These are phyloP conservation scores for Populus hybrid DNA, from an alignment of 441 rosid genomes.

Conservation along the genomic window DNA sequence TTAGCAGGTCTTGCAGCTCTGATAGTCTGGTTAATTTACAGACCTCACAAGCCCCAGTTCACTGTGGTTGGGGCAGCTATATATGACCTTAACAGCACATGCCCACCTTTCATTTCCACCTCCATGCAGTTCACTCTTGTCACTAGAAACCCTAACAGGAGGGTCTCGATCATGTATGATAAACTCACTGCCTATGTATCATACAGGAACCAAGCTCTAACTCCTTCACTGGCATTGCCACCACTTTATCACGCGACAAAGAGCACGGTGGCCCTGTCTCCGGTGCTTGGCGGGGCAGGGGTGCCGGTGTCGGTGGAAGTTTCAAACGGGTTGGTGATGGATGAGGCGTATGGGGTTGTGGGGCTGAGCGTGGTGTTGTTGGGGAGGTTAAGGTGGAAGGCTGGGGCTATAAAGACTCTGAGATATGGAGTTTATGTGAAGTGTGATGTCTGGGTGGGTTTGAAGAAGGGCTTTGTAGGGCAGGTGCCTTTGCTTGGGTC, in stretches of 20 bases:
- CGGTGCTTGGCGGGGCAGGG: constrained; percentile 50
- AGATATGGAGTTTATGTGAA: constrained; percentile 58
- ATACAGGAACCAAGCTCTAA: constrained; percentile 60
- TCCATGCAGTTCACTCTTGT: constrained; percentile 75
- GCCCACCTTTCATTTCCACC: constrained; percentile 60
- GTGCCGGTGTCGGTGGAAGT: constrained; percentile 63
- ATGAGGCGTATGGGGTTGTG: constrained; percentile 76
- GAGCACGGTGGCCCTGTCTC: constrained; percentile 63
- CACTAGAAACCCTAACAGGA: constrained; percentile 64
- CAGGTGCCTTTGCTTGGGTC: constrained; percentile 73
- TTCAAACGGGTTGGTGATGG: constrained; percentile 58
- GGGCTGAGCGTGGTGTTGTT: constrained; percentile 54
- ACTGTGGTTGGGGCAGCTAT: constrained; percentile 58
- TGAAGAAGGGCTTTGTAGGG: constrained; percentile 58
- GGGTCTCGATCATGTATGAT: constrained; percentile 54
- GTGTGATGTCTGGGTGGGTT: constrained; percentile 79
- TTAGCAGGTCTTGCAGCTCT: constrained; percentile 48
- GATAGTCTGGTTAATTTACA: constrained; percentile 66
- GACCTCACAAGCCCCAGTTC: constrained; percentile 74
- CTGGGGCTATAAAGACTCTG: constrained; percentile 61
- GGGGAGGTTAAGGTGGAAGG: constrained; percentile 81
- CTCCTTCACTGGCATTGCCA: constrained; percentile 49
- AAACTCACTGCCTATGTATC: constrained; percentile 55
- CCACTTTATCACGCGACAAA: constrained; percentile 51
- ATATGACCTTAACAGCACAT: constrained; percentile 55